A percentile compares a stretch with the other conserved stretches of the same genome.
These are phyloP conservation scores for Ophiobolus disseminans DNA, from an alignment of 2,329 filamentous ascomycete species.

Conservation along the genomic window DNA sequence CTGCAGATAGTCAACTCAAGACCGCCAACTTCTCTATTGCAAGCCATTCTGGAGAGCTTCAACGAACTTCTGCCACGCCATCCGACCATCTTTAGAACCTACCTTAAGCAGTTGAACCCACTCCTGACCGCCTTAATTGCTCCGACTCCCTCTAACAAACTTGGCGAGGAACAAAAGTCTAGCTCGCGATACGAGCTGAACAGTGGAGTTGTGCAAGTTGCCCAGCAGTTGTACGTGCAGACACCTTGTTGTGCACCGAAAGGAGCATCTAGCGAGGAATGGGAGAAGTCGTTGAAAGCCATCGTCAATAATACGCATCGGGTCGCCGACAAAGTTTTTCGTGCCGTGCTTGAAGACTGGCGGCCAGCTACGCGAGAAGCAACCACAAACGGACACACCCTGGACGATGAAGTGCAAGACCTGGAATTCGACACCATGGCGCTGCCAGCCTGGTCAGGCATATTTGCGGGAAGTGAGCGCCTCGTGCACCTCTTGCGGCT, in stretches of 20 bases:
- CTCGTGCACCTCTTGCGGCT: constrained; percentile 70
- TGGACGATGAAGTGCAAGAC: constrained; percentile 48
- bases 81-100: constrained; percentile 82
- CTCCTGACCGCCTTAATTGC: constrained; percentile 68
- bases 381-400: constrained; percentile 32
- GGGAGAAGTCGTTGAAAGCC: constrained; percentile 70
- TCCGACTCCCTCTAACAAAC: constrained; percentile 62
- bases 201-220: constrained; percentile 61
- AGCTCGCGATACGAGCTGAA: constrained; percentile 56
- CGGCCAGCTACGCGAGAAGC: constrained; percentile 64
- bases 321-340: constrained; percentile 78
- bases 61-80: constrained; percentile 77
- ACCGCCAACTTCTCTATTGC: constrained; percentile 57
- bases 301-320: constrained; percentile 71
- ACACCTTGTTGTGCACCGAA: constrained; percentile 84
- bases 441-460: constrained; percentile 74
- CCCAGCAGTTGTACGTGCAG: constrained; percentile 71
- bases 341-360: constrained; percentile 82
- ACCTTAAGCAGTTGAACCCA: constrained; percentile 70
- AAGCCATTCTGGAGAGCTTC: constrained; percentile 75
- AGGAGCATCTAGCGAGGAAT: constrained; percentile 77
- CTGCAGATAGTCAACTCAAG: constrained; percentile 62
- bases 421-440: constrained; percentile 52
- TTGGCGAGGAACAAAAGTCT: constrained; percentile 24
- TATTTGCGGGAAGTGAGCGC: constrained; percentile 76